Conservation (phyloP, 495 filamentous ascomycete genomes). For the Aspergillus campestris region DNA sequence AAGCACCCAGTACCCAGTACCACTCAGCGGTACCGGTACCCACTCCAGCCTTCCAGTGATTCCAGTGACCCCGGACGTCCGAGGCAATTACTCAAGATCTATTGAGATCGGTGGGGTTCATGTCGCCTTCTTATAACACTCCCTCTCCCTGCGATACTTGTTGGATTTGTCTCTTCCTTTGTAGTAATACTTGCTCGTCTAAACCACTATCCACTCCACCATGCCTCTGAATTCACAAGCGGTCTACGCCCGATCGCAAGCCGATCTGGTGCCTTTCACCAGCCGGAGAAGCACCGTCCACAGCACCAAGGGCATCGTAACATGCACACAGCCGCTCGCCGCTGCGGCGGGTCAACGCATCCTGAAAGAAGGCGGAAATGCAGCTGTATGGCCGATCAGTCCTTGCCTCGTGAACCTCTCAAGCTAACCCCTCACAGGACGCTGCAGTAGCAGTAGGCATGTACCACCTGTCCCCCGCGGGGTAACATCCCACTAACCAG, state of each 20-base stretch:
- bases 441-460: slow-evolving; percentile 79
- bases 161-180: no score
- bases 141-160: not conserved
- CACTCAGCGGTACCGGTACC: no score
- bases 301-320: slow-evolving; percentile 85
- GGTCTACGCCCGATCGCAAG: slow-evolving; percentile 55
- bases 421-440: slow-evolving; percentile 48
- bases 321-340: slow-evolving; percentile 86
- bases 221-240: slow-evolving; percentile 54
- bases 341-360: slow-evolving; percentile 80
- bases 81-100: no score
- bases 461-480: slow-evolving; percentile 14
- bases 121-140: no score
- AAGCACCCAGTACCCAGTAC: no score
- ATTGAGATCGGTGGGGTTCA: no score
- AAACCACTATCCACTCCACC: not conserved
- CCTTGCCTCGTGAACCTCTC: not conserved
- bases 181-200: no score
- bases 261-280: slow-evolving; percentile 57
- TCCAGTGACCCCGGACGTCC: no score
- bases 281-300: slow-evolving; percentile 88
- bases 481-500: not conserved
- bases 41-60: no score
- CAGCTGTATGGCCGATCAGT: slow-evolving; percentile 54
- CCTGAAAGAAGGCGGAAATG: slow-evolving; percentile 81